These are phyloP conservation scores for Thozetella sp. DNA, from an alignment of 495 filamentous ascomycete genomes.

Conservation along the genomic window DNA sequence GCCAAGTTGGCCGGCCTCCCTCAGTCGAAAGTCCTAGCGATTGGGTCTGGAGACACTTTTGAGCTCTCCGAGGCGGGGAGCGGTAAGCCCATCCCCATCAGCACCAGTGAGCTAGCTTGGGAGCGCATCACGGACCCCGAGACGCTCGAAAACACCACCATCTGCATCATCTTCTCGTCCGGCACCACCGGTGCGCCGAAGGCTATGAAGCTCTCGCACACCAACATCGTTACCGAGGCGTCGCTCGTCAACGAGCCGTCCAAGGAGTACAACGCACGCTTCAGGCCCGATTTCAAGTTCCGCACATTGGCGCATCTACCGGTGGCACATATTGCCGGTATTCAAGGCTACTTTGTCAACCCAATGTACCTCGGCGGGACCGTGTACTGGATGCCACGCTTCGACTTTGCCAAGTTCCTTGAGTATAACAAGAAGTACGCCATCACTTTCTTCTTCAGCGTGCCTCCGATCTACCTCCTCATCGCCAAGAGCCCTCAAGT, in stretches of 20 bases:
- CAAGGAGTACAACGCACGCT: conserved; percentile 6
- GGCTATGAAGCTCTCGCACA: conserved; percentile 76
- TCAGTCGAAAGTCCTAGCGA: conserved; percentile 30
- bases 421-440: conserved; percentile 38
- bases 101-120: conserved; percentile 37
- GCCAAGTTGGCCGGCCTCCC: conserved; percentile 59
- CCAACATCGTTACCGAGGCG: conserved; percentile 55
- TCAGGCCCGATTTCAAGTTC: conserved; percentile 3
- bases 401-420: conserved; percentile 44
- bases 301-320: conserved; percentile 54
- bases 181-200: conserved; percentile 85
- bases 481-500: conserved; percentile 50
- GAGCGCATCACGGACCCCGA: conserved; percentile 40
- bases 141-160: conserved; percentile 26
- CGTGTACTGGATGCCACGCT: conserved; percentile 54
- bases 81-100: conserved; percentile 14
- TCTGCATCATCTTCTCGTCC: conserved; percentile 82
- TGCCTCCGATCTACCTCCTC: conserved; percentile 51
- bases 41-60: conserved; percentile 17
- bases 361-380: conserved; percentile 37
- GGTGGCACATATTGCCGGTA: conserved; percentile 38
- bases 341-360: conserved; percentile 45
- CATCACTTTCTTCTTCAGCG: conserved; percentile 50
- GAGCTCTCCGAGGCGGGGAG: conserved; percentile 13
- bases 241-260: conserved; percentile 16